Percentiles rank a stretch among this genome's conserved stretches.
phyloP scores from a whole-genome alignment of 768 basidiomycete genomes.

The Piloderma croceum region DNA sequence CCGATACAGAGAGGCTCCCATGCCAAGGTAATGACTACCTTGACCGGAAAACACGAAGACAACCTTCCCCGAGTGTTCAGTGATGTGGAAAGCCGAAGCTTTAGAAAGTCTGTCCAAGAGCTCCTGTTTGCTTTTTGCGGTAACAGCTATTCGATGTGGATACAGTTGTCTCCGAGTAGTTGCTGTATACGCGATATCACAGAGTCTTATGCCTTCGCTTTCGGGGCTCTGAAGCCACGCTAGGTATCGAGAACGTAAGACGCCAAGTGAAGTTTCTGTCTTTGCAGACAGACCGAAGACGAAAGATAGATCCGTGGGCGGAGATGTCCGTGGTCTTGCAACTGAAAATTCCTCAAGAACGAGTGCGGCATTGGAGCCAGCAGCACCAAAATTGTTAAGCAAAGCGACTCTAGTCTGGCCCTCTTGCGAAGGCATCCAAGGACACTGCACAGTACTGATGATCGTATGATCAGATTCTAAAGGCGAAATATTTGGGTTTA shows the following conservation, averaged over 20 bases:
- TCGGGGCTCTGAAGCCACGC: slow-evolving; percentile 38
- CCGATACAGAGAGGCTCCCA: slow-evolving; percentile 55
- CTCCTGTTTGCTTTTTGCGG: slow-evolving; percentile 39
- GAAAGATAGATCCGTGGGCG: slow-evolving; percentile 15
- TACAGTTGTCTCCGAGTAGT: slow-evolving; percentile 61
- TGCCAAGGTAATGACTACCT: slow-evolving; percentile 60
- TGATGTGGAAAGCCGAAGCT: slow-evolving; percentile 28
- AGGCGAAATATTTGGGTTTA: slow-evolving; percentile 53
- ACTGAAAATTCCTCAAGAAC: slow-evolving; percentile 49
- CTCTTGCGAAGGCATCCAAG: slow-evolving; percentile 38
- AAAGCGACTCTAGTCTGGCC: slow-evolving; percentile 45
- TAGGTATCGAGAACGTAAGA: slow-evolving; percentile 42
- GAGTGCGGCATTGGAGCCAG: slow-evolving; percentile 63
- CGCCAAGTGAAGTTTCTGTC: slow-evolving; percentile 39
- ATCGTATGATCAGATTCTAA: slow-evolving; percentile 42
- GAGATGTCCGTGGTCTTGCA: neutral
- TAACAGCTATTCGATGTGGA: slow-evolving; percentile 45
- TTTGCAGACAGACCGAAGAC: slow-evolving; percentile 64
- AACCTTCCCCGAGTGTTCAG: slow-evolving; percentile 26
- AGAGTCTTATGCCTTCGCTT: slow-evolving; percentile 22
- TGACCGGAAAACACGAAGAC: slow-evolving; percentile 74
- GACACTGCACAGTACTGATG: slow-evolving; percentile 35
- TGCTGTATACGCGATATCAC: slow-evolving; percentile 60
- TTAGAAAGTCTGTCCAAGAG: slow-evolving; percentile 39
- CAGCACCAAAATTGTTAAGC: slow-evolving; percentile 72